Conservation (phyloP, 2,329 filamentous ascomycete species). For the Bipolaris cookei region DNA sequence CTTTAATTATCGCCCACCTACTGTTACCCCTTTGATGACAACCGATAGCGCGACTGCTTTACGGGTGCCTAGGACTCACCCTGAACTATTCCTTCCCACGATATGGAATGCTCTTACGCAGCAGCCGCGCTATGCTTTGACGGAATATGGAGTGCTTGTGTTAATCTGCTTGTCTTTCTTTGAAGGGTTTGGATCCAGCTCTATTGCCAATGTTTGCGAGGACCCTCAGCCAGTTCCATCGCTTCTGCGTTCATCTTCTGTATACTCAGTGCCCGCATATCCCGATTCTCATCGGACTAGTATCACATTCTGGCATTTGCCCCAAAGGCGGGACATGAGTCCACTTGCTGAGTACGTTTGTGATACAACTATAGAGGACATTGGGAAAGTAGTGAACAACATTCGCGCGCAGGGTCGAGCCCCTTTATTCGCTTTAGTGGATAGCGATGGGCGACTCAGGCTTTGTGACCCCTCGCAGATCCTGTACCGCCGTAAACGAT, state of each 20-base stretch:
- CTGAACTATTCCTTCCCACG: conserved; percentile 8
- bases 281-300: background rate
- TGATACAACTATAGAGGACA: background rate
- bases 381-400: conserved; percentile 1
- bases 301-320: conserved; percentile 11
- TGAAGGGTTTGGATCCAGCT: background rate
- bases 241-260: conserved; percentile 1
- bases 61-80: background rate
- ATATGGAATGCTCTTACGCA: conserved; percentile 10
- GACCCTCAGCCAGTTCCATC: background rate
- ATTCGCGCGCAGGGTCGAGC: background rate
- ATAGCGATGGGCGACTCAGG: conserved; percentile 4
- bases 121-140: conserved; percentile 11
- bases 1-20: conserved; percentile 3
- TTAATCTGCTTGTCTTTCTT: conserved; percentile 11
- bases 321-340: background rate
- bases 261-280: conserved; percentile 1
- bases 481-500: background rate
- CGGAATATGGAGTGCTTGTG: conserved; percentile 5
- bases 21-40: conserved; percentile 9
- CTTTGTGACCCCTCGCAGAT: conserved; percentile 2
- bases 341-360: background rate
- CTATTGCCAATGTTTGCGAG: background rate
- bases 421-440: conserved; percentile 13
- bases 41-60: conserved; percentile 3